Percentiles rank a stretch among this genome's conserved stretches.
phyloP scores from a whole-genome alignment of 805 yeast genomes.

The Barnettozyma sucrosica region DNA sequence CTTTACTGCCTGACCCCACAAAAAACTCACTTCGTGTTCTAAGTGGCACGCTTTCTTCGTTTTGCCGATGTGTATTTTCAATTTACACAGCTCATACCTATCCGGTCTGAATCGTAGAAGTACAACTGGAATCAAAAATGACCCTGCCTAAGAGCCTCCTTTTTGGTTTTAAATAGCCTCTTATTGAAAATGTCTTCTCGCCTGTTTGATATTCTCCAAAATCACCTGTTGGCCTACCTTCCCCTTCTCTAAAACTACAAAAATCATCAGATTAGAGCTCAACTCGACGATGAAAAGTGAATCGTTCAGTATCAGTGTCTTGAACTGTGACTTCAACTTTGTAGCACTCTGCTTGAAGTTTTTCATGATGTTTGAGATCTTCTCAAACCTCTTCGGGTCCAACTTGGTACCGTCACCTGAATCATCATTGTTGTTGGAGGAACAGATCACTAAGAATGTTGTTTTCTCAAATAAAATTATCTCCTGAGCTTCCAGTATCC shows the following conservation, averaged over 20 bases:
- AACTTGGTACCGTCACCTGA: slow-evolving; percentile 27
- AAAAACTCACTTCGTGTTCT: too few relatives aligned
- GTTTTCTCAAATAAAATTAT: slow-evolving; percentile 89
- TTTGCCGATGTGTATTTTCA: too few relatives aligned
- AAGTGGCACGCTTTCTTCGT: too few relatives aligned
- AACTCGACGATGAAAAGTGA: slow-evolving; percentile 46
- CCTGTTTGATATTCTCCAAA: slow-evolving; percentile 52
- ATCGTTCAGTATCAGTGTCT: slow-evolving; percentile 65
- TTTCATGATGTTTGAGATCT: slow-evolving; percentile 88
- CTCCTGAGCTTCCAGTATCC: slow-evolving; percentile 77
- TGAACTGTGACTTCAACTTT: slow-evolving; percentile 80
- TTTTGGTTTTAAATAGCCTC: not conserved
- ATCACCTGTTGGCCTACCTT: slow-evolving; percentile 36
- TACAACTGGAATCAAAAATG: too few relatives aligned
- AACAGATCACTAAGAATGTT: slow-evolving; percentile 63
- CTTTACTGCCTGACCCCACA: too few relatives aligned
- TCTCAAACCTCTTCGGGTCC: slow-evolving; percentile 92
- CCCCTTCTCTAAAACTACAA: slow-evolving; percentile 44
- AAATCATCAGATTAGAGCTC: slow-evolving; percentile 56
- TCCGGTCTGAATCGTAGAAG: not conserved
- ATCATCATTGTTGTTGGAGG: slow-evolving; percentile 29
- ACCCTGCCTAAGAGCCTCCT: not conserved
- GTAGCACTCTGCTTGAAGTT: slow-evolving; percentile 90
- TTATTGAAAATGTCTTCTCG: slow-evolving; percentile 45
- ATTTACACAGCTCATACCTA: too few relatives aligned